Evolutionary conservation across 148 eudicot genomes (phyloP), one percentile per base, ranked within the genome.

Genomic region (Spergularia marina): DNA sequence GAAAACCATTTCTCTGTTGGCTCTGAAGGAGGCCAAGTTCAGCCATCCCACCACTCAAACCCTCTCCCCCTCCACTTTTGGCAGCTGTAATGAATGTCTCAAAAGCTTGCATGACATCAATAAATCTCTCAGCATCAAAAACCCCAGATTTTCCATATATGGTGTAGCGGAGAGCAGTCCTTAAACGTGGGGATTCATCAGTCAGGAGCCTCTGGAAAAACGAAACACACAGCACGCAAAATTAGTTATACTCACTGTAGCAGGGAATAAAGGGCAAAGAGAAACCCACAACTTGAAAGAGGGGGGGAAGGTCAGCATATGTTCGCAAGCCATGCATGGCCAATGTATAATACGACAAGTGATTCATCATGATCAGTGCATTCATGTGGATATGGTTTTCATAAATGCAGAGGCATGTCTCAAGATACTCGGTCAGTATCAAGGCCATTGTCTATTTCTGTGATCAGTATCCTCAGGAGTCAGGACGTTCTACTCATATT

Each of bases 31-130:
- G 68, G 56, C 99, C 99, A 72, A 95, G 99, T 81, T 86, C 96
- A 79, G 99, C 99, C 99, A 95, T 95, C 61, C 82, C 75, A 71
- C 97, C 96, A 68, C 83, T 88, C 74, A 95, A 53, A 79, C 80
- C 70, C 79, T 92, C 97, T 65, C 99, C 99, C 53, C 99, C 99
- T 78, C 97, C 99, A 78, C 99, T 95, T 87, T 89, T 95, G 47
- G 99, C 99, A 20, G 99, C 96, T 66, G 89, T 84, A 68, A 89
- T 88, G 79, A 95, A 95, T 74, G 18, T 92, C 76, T 95, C 99
- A 72, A 95, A 95, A 77, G 99, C 99, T 95, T 95, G 97, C 99
- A 95, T 95, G 64, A 95, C 99, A 86, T 95, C 99, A 62, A 95
- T 87, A 74, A 95, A 95, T 80, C 99, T 88, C 81, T 92, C 99